These are phyloP conservation scores for Pestalotiopsis sp. DNA, from an alignment of 2,329 filamentous ascomycete species.

Conservation along the genomic window DNA sequence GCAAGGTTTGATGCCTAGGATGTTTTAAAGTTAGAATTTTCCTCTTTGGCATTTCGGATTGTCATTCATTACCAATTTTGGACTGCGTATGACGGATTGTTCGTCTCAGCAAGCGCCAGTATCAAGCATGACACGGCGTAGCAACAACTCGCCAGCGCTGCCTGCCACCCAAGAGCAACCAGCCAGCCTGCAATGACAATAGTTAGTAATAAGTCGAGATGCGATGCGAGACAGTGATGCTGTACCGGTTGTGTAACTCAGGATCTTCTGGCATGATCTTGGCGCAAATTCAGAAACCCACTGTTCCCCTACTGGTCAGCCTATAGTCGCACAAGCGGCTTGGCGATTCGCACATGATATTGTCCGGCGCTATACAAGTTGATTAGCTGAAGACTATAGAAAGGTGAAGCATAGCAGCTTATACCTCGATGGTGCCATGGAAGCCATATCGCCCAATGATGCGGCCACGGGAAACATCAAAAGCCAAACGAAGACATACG, in stretches of 20 bases:
- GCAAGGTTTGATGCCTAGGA: background rate
- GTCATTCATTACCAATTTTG: too few relatives aligned
- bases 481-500: background rate
- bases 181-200: background rate
- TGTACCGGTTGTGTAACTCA: background rate
- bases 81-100: background rate
- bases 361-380: background rate
- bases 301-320: background rate
- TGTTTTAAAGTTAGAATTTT: too few relatives aligned
- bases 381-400: background rate
- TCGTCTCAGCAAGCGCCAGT: background rate
- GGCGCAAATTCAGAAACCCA: background rate
- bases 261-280: background rate
- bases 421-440: background rate
- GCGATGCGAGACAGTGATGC: background rate
- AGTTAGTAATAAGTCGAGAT: background rate
- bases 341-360: background rate
- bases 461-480: background rate
- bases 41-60: too few relatives aligned
- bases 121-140: background rate
- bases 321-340: background rate
- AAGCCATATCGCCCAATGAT: background rate
- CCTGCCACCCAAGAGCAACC: background rate
- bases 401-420: background rate
- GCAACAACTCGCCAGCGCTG: background rate